Conservation (phyloP, 768 basidiomycete genomes). For the Tulasnella calospora region DNA sequence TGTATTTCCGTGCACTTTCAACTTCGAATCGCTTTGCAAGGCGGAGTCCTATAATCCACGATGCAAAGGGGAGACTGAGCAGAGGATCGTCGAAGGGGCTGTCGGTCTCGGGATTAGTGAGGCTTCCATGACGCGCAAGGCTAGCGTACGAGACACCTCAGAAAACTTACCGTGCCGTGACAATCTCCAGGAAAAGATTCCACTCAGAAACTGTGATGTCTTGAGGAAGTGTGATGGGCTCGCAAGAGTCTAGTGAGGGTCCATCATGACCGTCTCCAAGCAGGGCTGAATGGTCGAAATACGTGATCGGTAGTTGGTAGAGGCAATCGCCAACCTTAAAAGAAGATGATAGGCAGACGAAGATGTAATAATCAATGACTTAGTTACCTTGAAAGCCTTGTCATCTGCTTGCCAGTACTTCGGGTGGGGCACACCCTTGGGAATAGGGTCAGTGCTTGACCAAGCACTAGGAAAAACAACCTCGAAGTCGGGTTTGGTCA, state of each 20-base stretch:
- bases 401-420: neutral
- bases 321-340: neutral
- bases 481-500: neutral
- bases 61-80: neutral
- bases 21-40: neutral
- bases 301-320: neutral
- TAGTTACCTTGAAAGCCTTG: neutral
- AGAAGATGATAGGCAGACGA: neutral
- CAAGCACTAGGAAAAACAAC: neutral
- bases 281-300: neutral
- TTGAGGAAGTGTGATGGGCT: neutral
- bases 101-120: neutral
- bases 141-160: neutral
- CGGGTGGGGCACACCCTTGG: neutral
- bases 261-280: neutral
- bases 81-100: neutral
- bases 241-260: neutral
- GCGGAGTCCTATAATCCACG: neutral
- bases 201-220: neutral
- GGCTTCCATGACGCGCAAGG: neutral
- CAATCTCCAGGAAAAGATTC: neutral
- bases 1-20: neutral
- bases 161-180: neutral
- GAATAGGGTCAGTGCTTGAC: neutral
- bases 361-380: neutral